A percentile compares a stretch with the other conserved stretches of the same genome.
Evolutionary conservation across 2,329 filamentous ascomycete genomes (phyloP).

Genomic region (Colletotrichum lentis): DNA sequence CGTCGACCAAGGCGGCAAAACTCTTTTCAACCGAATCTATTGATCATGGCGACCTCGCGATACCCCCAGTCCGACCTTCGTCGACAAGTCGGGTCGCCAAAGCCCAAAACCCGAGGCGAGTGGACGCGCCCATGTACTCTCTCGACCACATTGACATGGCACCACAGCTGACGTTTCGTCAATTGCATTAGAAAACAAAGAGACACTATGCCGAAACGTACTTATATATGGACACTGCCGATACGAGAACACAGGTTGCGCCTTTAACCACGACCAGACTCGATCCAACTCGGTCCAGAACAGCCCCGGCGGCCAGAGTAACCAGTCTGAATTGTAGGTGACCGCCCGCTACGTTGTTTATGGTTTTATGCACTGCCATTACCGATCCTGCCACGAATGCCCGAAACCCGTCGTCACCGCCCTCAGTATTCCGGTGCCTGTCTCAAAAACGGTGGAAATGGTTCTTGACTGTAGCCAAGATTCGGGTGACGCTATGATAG

Average conservation of each 20-base stretch:
- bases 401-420: background rate
- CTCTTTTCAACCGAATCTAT: slow-evolving; percentile 40
- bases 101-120: slow-evolving; percentile 65
- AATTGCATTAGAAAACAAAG: slow-evolving; percentile 73
- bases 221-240: slow-evolving; percentile 93
- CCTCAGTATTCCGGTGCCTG: background rate
- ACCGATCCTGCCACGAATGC: background rate
- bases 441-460: background rate
- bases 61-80: slow-evolving; percentile 58
- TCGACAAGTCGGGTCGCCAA: slow-evolving; percentile 64
- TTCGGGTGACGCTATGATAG: background rate
- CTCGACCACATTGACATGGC: slow-evolving; percentile 34
- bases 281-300: slow-evolving; percentile 54
- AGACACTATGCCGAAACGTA: slow-evolving; percentile 90
- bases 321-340: slow-evolving; percentile 61
- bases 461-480: background rate
- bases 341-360: slow-evolving; percentile 7
- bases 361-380: background rate
- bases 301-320: slow-evolving; percentile 34
- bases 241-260: slow-evolving; percentile 89
- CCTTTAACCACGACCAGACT: slow-evolving; percentile 85
- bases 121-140: slow-evolving; percentile 31
- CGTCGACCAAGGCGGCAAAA: slow-evolving; percentile 50
- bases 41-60: slow-evolving; percentile 58
- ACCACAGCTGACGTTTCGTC: slow-evolving; percentile 37